Conservation (phyloP, 805 yeast species). For the Maudiozyma turicensis region DNA sequence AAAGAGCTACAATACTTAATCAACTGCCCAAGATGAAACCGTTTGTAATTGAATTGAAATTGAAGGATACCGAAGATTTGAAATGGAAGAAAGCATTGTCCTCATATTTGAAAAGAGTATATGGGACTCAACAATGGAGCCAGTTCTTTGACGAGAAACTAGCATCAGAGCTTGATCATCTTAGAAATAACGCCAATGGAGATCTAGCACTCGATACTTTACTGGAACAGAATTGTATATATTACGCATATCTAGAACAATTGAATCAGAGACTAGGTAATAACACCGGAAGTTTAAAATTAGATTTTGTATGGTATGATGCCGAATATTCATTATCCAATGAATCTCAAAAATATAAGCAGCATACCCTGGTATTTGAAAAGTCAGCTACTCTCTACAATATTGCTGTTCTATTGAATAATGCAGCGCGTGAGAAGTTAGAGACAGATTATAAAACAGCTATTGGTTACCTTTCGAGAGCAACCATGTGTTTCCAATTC, state of each 20-base stretch:
- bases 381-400: constrained; percentile 80
- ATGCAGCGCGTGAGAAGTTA: constrained; percentile 35
- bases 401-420: constrained; percentile 53
- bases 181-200: constrained; percentile 27
- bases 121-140: constrained; percentile 25
- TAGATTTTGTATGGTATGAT: constrained; percentile 74
- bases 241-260: constrained; percentile 75
- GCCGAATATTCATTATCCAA: constrained; percentile 41
- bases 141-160: constrained; percentile 23
- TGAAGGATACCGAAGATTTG: constrained; percentile 25
- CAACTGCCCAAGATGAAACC: constrained; percentile 17
- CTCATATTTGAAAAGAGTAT: constrained; percentile 22
- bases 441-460: constrained; percentile 47
- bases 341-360: constrained; percentile 39
- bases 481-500: constrained; percentile 69
- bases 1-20: no score
- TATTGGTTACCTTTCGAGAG: constrained; percentile 52
- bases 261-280: constrained; percentile 70
- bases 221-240: constrained; percentile 40
- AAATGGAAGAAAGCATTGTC: constrained; percentile 26
- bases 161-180: constrained; percentile 20
- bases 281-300: constrained; percentile 40
- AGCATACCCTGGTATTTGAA: constrained; percentile 76
- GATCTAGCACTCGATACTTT: constrained; percentile 24
- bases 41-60: constrained; percentile 14